phyloP scores from a whole-genome alignment of 371 early-diverging fungal species.

The Nosema muscidifuracis region DNA sequence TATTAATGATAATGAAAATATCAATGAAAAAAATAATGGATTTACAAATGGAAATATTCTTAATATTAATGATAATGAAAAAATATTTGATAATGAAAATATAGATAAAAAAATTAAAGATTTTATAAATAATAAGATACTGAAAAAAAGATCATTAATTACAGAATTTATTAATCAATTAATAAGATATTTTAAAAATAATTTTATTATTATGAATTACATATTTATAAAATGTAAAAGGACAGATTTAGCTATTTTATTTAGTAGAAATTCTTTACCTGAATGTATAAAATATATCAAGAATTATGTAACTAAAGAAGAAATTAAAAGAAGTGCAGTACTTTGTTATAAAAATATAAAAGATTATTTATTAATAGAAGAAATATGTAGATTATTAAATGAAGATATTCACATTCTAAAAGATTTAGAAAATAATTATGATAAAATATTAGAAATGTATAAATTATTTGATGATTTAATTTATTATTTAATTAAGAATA shows the following conservation, averaged over 20 bases:
- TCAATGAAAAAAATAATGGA: too few relatives aligned
- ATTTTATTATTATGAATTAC: conserved; percentile 20
- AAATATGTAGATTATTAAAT: neutral
- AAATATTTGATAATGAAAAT: too few relatives aligned
- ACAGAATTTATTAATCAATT: neutral
- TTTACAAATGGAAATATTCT: neutral
- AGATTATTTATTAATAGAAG: neutral
- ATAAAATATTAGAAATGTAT: conserved; percentile 3
- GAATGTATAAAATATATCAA: conserved; percentile 14
- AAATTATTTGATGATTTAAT: conserved; percentile 4
- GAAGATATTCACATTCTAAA: neutral
- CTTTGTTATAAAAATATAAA: neutral
- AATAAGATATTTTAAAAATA: neutral
- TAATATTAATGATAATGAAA: too few relatives aligned
- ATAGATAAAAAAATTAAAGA: neutral
- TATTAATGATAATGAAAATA: neutral
- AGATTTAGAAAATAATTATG: neutral
- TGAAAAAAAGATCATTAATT: neutral
- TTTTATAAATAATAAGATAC: neutral
- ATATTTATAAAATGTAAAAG: conserved; percentile 23
- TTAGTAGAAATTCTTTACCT: neutral
- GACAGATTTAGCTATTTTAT: conserved; percentile 17
- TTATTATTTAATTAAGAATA: neutral
- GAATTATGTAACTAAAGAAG: conserved; percentile 7
- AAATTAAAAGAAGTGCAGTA: conserved; percentile 4